Evolutionary conservation across 345 rosid genomes (phyloP).

Genomic region (Psidium friedrichsthalianum): DNA sequence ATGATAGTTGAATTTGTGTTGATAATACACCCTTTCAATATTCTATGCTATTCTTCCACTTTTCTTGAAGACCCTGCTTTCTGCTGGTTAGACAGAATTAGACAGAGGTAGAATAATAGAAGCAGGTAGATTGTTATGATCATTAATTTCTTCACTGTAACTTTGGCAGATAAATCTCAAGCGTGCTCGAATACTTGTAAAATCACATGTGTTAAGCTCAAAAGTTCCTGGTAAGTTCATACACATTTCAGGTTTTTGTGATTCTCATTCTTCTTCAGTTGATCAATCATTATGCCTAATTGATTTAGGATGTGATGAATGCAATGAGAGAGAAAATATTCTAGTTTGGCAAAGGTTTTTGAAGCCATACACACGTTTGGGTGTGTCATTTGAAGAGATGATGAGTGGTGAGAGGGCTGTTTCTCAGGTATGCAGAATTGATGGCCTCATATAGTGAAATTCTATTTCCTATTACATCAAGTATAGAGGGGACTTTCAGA

Average conservation of each 20-base stretch:
- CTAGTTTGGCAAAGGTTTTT: constrained; percentile 66
- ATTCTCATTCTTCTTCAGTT: neutral
- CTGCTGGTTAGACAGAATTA: neutral
- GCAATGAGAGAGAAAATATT: constrained; percentile 74
- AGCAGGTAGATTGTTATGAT: neutral
- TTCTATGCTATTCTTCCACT: neutral
- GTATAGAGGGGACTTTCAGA: neutral
- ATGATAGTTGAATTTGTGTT: neutral
- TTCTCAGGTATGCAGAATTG: constrained; percentile 26
- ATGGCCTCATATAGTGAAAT: neutral
- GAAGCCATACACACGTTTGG: constrained; percentile 67
- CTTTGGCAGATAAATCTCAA: constrained; percentile 73
- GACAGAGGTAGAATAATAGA: neutral
- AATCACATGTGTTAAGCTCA: constrained; percentile 53
- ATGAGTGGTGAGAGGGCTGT: constrained; percentile 38
- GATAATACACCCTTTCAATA: neutral
- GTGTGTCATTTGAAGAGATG: constrained; percentile 68
- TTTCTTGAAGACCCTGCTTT: neutral
- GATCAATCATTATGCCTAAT: neutral
- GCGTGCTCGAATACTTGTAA: constrained; percentile 79
- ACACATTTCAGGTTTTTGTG: neutral
- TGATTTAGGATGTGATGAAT: constrained; percentile 54
- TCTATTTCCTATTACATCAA: neutral
- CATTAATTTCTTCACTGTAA: neutral
- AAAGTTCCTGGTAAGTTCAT: constrained; percentile 43